These are phyloP conservation scores for Coniophora puteana DNA, from an alignment of 1,284 basidiomycete species.

Conservation along the genomic window DNA sequence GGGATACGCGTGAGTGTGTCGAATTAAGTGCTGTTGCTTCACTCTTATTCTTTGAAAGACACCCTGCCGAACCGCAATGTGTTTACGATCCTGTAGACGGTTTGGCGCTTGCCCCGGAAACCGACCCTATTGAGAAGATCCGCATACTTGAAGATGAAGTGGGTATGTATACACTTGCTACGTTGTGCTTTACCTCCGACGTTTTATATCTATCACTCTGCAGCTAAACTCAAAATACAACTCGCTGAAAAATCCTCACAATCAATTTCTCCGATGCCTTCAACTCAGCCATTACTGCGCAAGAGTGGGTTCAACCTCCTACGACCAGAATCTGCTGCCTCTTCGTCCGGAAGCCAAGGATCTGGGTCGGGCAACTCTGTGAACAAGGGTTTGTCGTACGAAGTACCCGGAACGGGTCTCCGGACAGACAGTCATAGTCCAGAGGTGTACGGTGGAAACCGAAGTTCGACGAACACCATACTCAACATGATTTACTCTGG, in stretches of 20 bases:
- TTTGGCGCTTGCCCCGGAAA: constrained; percentile 65
- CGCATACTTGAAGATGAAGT: constrained; percentile 74
- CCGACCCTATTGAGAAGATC: constrained; percentile 72
- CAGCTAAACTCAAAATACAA: constrained; percentile 62
- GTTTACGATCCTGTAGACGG: constrained; percentile 83
- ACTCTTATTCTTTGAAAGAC: constrained; percentile 41
- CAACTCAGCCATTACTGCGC: constrained; percentile 20
- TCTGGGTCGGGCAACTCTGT: constrained; percentile 5
- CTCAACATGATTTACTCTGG: constrained; percentile 67
- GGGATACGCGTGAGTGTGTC: constrained; percentile 64
- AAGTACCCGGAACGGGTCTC: constrained; percentile 11
- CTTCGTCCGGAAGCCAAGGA: constrained; percentile 18
- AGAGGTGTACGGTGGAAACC: constrained; percentile 36
- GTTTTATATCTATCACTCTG: constrained; percentile 4
- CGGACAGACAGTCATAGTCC: constrained; percentile 50
- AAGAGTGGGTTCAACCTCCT: constrained; percentile 9
- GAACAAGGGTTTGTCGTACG: background rate
- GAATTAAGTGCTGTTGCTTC: background rate
- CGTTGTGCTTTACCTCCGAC: background rate
- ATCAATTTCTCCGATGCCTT: constrained; percentile 16
- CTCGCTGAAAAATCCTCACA: constrained; percentile 62
- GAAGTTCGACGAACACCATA: constrained; percentile 43
- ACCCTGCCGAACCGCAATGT: constrained; percentile 77
- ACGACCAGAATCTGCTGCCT: constrained; percentile 22
- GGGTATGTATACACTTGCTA: constrained; percentile 36